These are phyloP conservation scores for Canavalia ensiformis DNA, from an alignment of 306 rosid genomes.

Conservation along the genomic window DNA sequence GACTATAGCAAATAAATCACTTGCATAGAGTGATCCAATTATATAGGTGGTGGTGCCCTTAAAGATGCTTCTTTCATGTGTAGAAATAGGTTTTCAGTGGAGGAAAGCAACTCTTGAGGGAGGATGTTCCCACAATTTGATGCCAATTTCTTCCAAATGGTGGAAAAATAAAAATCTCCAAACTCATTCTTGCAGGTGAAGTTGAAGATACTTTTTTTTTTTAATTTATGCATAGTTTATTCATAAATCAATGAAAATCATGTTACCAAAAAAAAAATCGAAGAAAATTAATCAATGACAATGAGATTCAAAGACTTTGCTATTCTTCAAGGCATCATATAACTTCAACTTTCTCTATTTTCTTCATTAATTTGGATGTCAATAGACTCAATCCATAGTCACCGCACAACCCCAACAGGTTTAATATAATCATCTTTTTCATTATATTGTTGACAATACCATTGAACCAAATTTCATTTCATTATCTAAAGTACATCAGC, in stretches of 20 bases:
- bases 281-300: neutral
- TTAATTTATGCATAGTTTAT: too few relatives aligned
- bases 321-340: neutral
- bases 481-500: neutral
- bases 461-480: conserved; percentile 8
- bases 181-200: conserved; percentile 5
- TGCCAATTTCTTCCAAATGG: neutral
- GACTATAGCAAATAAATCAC: conserved; percentile 19
- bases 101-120: neutral
- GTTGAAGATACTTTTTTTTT: neutral
- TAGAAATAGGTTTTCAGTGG: neutral
- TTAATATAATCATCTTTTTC: too few relatives aligned
- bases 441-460: neutral
- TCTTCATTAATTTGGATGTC: neutral
- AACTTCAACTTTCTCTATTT: neutral
- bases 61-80: conserved; percentile 29
- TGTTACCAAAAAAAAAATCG: too few relatives aligned
- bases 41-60: conserved; percentile 43
- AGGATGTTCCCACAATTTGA: neutral
- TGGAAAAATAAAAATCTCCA: neutral
- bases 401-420: too few relatives aligned
- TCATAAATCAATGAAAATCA: too few relatives aligned
- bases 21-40: conserved; percentile 49
- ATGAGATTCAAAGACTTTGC: neutral
- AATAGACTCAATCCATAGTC: too few relatives aligned